Evolutionary conservation across 73 alveolate genomes (phyloP).

Genomic region (Paramecium octaurelia): DNA sequence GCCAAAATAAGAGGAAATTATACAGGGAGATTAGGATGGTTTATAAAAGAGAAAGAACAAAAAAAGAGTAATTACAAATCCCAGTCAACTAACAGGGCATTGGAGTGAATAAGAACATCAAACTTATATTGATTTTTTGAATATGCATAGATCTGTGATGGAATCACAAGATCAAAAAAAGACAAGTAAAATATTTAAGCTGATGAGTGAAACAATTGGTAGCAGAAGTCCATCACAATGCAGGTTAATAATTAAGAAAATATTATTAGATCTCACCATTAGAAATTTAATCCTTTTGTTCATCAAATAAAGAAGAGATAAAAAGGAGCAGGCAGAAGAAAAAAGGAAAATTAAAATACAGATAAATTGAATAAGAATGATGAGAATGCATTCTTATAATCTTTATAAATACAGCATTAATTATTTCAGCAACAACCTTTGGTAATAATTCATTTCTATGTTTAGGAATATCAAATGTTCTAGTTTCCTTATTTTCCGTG

Average conservation of each 20-base stretch:
- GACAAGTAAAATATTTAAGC: slow-evolving; percentile 30
- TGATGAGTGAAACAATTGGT: slow-evolving; percentile 41
- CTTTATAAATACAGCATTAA: not conserved
- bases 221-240: slow-evolving; percentile 29
- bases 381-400: not conserved
- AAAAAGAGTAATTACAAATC: not conserved
- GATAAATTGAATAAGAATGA: not conserved
- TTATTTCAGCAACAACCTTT: not conserved
- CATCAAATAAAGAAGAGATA: slow-evolving; percentile 31
- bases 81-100: slow-evolving; percentile 13
- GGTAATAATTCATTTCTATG: not conserved
- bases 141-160: not conserved
- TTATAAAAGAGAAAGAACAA: not conserved
- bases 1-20: not conserved
- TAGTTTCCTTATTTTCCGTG: not conserved
- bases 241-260: not conserved
- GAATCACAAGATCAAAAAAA: slow-evolving; percentile 35
- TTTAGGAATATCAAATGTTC: not conserved
- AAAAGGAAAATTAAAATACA: not conserved
- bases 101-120: slow-evolving; percentile 32
- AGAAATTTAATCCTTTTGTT: slow-evolving; percentile 9
- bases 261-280: slow-evolving; percentile 6
- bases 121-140: slow-evolving; percentile 17
- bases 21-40: not conserved
- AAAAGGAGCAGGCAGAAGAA: slow-evolving; percentile 31